Evolutionary conservation across 2,329 filamentous ascomycete genomes (phyloP).

Genomic region (Cercospora sesami): DNA sequence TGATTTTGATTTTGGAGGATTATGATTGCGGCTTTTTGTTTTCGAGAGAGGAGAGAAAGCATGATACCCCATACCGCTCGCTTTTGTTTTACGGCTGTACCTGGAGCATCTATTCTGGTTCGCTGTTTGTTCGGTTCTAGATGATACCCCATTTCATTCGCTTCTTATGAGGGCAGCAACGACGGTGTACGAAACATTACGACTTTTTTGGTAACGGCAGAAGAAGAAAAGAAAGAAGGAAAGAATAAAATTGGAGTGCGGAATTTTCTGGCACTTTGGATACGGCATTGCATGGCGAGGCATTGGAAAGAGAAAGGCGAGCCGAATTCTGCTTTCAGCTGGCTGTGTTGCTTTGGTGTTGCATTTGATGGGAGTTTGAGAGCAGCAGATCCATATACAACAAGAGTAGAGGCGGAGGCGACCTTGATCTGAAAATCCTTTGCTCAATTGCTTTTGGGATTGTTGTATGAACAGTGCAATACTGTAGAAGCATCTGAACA

Average conservation of each 20-base stretch:
- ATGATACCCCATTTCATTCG: conserved; percentile 20
- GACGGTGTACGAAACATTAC: conserved; percentile 4
- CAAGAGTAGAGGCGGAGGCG: background rate
- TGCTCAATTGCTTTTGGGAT: background rate
- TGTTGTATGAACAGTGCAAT: background rate
- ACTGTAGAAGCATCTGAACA: background rate
- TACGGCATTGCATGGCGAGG: background rate
- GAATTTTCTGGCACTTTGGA: background rate
- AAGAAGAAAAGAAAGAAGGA: background rate
- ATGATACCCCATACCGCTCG: conserved; percentile 9
- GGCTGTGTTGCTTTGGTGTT: background rate
- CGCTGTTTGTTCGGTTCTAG: conserved; percentile 3
- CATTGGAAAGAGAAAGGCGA: background rate
- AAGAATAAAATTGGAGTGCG: background rate
- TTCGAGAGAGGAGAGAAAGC: background rate
- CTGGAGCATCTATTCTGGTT: conserved; percentile 8
- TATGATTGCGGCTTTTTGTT: background rate
- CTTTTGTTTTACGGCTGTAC: background rate
- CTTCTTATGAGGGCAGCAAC: conserved; percentile 7
- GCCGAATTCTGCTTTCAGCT: background rate
- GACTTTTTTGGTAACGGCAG: conserved; percentile 1
- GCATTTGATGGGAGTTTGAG: background rate
- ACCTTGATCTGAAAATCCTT: background rate
- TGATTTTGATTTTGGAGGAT: background rate
- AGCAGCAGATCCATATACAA: background rate